Percentiles rank a stretch among this genome's conserved stretches.
Conservation (phyloP, 1,139 yeast genomes). For the Candida smagusa region DNA sequence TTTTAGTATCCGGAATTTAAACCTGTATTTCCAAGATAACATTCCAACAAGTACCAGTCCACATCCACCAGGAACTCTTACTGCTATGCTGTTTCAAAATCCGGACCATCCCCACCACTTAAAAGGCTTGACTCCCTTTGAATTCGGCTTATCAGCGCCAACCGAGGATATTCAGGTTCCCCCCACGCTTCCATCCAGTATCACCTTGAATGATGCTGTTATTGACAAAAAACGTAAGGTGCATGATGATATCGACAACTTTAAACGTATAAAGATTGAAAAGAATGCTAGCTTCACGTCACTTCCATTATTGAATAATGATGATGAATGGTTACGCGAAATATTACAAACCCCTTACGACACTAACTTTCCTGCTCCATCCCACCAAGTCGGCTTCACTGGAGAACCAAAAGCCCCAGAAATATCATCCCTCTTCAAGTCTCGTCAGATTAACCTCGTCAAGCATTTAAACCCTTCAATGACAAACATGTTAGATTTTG, state of each 20-base stretch:
- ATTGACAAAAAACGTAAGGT: conserved; percentile 3
- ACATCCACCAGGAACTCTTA: conserved; percentile 9
- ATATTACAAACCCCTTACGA: conserved; percentile 64
- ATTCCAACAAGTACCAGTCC: conserved; percentile 1
- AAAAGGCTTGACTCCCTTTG: conserved; percentile 39
- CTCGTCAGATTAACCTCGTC: conserved; percentile 59
- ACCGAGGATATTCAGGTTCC: conserved; percentile 2
- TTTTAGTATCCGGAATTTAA: conserved; percentile 12
- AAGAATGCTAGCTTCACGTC: conserved; percentile 9
- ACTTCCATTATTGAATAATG: conserved; percentile 11
- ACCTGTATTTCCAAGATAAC: conserved; percentile 12
- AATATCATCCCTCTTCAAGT: conserved; percentile 52
- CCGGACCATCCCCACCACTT: conserved; percentile 38
- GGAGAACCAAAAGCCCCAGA: conserved; percentile 22
- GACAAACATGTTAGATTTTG: conserved; percentile 10
- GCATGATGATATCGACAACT: conserved; percentile 1
- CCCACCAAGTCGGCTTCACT: conserved; percentile 58
- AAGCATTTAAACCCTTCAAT: conserved; percentile 28
- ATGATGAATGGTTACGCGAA: conserved; percentile 66
- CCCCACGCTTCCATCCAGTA: conserved; percentile 3
- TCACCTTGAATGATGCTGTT: conserved; percentile 2
- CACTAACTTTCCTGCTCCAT: conserved; percentile 43
- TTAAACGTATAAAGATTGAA: conserved; percentile 6
- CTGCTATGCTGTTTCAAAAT: conserved; percentile 29
- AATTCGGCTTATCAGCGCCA: conserved; percentile 19